Base-by-base conservation (phyloP, 352 stramenopile species). In the Phytophthora colocasiae region DNA sequence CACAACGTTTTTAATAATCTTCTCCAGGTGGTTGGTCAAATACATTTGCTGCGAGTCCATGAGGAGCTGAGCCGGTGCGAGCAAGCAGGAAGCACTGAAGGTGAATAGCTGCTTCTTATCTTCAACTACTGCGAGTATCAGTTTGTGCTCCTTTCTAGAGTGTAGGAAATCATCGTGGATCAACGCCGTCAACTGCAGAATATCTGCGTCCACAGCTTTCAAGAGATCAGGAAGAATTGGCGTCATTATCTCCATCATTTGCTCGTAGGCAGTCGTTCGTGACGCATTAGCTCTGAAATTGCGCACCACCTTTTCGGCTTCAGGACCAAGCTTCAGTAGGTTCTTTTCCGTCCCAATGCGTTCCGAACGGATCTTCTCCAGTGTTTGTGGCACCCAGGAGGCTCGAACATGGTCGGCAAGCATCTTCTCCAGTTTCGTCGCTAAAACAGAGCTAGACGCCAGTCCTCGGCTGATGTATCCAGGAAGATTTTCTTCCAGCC, bases 371-470 rank as follows among this genome's bases (percentile, higher is more conserved):
- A 36, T 36, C 31, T 36, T 36, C 31, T 36, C 31, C 31, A 36
- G 31, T 14, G 31, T 36, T 1, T 36, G 31, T 3, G 31, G 31
- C 31, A 36, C 31, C 31, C 31, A 36, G 8, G 31, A 36, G 3
- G 31, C 31, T 36, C 38, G n/a, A 22, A 22, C 38, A 19, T 43
- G 38, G 38, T 43, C 38, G 38, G 38, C 38, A 43, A 43, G 38
- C 38, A 43, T 43, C 9, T 43, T 43, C 38, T 43, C 38, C 14
- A 43, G 38, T n/a, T 43, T 77, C 17, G 38, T 36, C 0, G 60
- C 32, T 11, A 86, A 17, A 7, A 55, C 73, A 34, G 59, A 49
- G 66, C 71, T 77, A 3, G 74, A 76, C 31, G 69, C 66, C 8
- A 73, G 48, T 4, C 55, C 43, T 17, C 63, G 45, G 9, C 71